phyloP scores from a whole-genome alignment of 768 basidiomycete species.

The Suillus plorans region DNA sequence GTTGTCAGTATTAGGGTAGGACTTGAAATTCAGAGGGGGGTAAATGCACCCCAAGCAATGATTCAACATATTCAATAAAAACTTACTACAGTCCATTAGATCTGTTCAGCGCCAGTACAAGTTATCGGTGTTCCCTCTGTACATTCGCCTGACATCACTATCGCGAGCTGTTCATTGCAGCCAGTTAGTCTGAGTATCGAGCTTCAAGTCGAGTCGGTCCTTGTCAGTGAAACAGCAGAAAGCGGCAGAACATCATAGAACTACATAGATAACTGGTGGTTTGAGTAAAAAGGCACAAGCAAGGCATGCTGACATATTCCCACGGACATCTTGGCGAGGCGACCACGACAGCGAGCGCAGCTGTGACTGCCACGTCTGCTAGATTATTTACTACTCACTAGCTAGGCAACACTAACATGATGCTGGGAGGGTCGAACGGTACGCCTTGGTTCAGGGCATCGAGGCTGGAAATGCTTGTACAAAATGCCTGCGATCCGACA shows the following conservation, averaged over 20 bases:
- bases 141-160: not conserved
- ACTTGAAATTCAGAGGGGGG: not conserved
- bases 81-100: not conserved
- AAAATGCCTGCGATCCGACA: constrained; percentile 84
- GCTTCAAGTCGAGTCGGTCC: not conserved
- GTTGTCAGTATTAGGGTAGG: not conserved
- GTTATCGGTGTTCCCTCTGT: not conserved
- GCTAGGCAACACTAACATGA: constrained; percentile 17
- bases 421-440: constrained; percentile 52
- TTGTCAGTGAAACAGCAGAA: not conserved
- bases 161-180: not conserved
- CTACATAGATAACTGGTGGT: not conserved
- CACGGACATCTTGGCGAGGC: not conserved
- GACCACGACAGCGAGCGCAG: constrained; percentile 4
- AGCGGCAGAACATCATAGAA: not conserved
- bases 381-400: not conserved
- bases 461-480: constrained; percentile 68
- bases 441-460: constrained; percentile 56
- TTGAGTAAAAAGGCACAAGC: not conserved
- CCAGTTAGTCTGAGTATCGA: not conserved
- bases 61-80: not conserved
- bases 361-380: not conserved
- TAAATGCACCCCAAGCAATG: not conserved
- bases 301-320: not conserved
- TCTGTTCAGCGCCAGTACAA: not conserved